phyloP scores from a whole-genome alignment of 2,329 filamentous ascomycete species.

The Penicillium rolfsii region DNA sequence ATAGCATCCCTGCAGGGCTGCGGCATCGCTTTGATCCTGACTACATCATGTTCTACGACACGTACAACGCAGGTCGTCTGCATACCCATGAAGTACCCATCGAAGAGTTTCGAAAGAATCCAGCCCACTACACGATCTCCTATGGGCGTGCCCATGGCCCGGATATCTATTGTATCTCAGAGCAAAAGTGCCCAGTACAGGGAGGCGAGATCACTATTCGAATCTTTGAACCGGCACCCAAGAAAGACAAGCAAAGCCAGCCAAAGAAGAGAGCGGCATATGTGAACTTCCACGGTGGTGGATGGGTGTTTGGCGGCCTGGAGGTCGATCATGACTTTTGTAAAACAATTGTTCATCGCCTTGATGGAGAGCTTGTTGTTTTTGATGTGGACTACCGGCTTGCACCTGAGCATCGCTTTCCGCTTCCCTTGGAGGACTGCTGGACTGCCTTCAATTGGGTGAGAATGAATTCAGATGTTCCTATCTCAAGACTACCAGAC shows the following conservation, averaged over 20 bases:
- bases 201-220: conserved; percentile 46
- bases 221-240: conserved; percentile 44
- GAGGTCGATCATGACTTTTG: conserved; percentile 46
- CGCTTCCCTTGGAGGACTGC: conserved; percentile 45
- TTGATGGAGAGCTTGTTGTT: conserved; percentile 45
- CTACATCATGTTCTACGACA: conserved; percentile 49
- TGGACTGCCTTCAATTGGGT: conserved; percentile 48
- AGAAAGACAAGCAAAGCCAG: conserved; percentile 29
- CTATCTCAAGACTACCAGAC: not conserved
- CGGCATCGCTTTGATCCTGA: conserved; percentile 45
- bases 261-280: conserved; percentile 43
- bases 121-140: conserved; percentile 41
- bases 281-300: conserved; percentile 48
- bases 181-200: conserved; percentile 46
- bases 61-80: conserved; percentile 47
- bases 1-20: conserved; percentile 46
- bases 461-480: not conserved
- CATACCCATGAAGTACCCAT: conserved; percentile 49
- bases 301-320: conserved; percentile 50
- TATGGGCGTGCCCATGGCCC: conserved; percentile 46
- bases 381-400: conserved; percentile 52
- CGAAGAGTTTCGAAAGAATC: conserved; percentile 44
- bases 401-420: conserved; percentile 45
- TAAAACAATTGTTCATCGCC: conserved; percentile 43
- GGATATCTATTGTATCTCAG: conserved; percentile 44